phyloP scores from a whole-genome alignment of 257 asterid genomes.

The Solanum sejunctum region DNA sequence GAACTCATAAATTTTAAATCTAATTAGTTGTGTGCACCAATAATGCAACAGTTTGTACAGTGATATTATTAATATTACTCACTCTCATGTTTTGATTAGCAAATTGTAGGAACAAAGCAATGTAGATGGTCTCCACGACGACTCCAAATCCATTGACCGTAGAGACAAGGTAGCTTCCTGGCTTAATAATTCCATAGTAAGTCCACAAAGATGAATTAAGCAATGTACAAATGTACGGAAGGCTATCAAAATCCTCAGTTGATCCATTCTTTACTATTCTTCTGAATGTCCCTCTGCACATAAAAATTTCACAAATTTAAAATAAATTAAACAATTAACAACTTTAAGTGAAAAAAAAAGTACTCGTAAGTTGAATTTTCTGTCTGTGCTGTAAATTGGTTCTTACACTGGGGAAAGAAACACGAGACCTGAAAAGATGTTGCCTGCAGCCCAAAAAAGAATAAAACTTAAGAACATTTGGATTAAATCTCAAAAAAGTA shows the following conservation, averaged over 20 bases:
- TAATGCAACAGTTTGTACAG: not conserved
- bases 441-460: slow-evolving; percentile 6
- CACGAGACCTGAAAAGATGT: slow-evolving; percentile 12
- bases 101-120: slow-evolving; percentile 10
- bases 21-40: accelerated
- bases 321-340: not conserved
- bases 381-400: not conserved
- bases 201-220: slow-evolving; percentile 24
- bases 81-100: slow-evolving; percentile 26
- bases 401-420: slow-evolving; percentile 25
- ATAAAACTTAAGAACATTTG: not conserved
- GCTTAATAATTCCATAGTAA: slow-evolving; percentile 19
- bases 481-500: not conserved
- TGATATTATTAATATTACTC: not conserved
- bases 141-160: slow-evolving; percentile 27
- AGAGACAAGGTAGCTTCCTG: slow-evolving; percentile 17
- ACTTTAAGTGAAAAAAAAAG: not conserved
- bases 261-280: slow-evolving; percentile 14
- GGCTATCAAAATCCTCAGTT: slow-evolving; percentile 23
- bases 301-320: not conserved
- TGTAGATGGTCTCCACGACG: slow-evolving; percentile 6
- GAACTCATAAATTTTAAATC: not conserved
- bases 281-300: slow-evolving; percentile 16
- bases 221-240: slow-evolving; percentile 24
- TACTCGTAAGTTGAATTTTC: not conserved